These are phyloP conservation scores for Pythium dissotocum DNA, from an alignment of 352 stramenopile species.

Conservation along the genomic window DNA sequence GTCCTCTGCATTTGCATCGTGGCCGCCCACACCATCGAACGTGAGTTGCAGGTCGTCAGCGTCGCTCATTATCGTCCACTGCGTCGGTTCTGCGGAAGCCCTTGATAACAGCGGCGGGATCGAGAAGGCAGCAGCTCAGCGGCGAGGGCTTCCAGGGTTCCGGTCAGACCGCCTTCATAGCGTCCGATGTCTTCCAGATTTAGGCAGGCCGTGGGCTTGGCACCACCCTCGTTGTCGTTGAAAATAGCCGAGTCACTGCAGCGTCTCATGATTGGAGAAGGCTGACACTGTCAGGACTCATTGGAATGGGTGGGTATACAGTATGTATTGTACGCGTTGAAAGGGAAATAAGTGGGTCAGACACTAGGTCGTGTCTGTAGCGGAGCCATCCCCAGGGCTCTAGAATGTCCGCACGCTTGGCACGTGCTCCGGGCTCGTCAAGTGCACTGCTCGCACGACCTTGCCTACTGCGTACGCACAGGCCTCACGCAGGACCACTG, in stretches of 20 bases:
- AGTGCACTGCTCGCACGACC: slow-evolving; percentile 63
- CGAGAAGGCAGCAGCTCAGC: not conserved
- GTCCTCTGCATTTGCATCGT: slow-evolving; percentile 2
- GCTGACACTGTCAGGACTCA: not conserved
- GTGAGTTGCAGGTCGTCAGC: slow-evolving; percentile 15
- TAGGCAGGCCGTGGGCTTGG: not conserved
- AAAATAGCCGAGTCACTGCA: not conserved
- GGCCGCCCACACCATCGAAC: slow-evolving; percentile 14
- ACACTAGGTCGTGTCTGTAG: not conserved
- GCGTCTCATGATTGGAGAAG: not conserved
- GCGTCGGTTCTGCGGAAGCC: not conserved
- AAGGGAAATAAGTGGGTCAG: not conserved
- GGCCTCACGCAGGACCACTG: slow-evolving; percentile 70
- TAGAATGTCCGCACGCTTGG: slow-evolving; percentile 54
- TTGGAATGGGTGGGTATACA: not conserved
- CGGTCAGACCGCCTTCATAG: not conserved
- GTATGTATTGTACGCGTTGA: slow-evolving; percentile 21
- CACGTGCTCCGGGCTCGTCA: slow-evolving; percentile 34
- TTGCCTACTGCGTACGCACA: slow-evolving; percentile 68
- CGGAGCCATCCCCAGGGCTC: slow-evolving; percentile 4
- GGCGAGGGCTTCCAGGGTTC: not conserved
- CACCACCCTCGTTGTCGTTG: not conserved
- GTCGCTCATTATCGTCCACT: not conserved
- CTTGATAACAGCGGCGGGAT: not conserved
- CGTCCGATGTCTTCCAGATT: not conserved